Evolutionary conservation across 225 moss, liverwort and hornwort species (phyloP), one percentile per base, ranked within the genome.

Genomic region (Antitrichia curtipendula): DNA sequence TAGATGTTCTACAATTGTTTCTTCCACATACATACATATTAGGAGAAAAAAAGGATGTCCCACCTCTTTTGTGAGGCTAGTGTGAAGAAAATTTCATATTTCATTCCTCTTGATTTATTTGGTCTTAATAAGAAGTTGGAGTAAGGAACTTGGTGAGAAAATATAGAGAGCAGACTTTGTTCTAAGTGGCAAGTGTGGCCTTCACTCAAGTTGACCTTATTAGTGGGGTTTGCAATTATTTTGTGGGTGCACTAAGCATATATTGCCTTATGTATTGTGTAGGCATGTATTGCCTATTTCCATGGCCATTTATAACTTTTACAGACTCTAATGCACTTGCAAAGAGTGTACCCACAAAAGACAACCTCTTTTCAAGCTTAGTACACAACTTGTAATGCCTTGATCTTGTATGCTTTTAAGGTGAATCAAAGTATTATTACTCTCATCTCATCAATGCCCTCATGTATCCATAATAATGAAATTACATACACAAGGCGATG

Each of bases 291-390:
- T 12, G 1, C 3, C 8, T 34, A 52, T 34, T 72, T 5, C 4
- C 1, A 45, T 72, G 5, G 27, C 3, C 17, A 45, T 29, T 45
- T 28, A 22, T 4, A 34, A 34, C 0, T 21, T 1, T 8, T 50
- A 7, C 0, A 71, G 2, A 71, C 10, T 3, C 45, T 72, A 28
- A 14, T 24, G 34, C 8, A 50, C 5, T 21, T 34, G 10, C 4
- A 3, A 0, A 45, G 1, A 73, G 12, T 72, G 28, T 10, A 28
- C 9, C 0, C 0, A 2, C 0, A 7, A 0, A 34, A 34, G 8
- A 22, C 31, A 31, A 73, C 6, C 0, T 20, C 13, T 50, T 74
- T 2, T 50, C 3, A 21, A 32, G 10, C 47, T 47, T 73, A 73
- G 18, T 3, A 19, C 4, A 74, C 49, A 31, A 12, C 75, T 12